Percentiles rank a stretch among this genome's conserved stretches.
phyloP scores from a whole-genome alignment of 148 eudicot genomes.

The Diospyros kaki region DNA sequence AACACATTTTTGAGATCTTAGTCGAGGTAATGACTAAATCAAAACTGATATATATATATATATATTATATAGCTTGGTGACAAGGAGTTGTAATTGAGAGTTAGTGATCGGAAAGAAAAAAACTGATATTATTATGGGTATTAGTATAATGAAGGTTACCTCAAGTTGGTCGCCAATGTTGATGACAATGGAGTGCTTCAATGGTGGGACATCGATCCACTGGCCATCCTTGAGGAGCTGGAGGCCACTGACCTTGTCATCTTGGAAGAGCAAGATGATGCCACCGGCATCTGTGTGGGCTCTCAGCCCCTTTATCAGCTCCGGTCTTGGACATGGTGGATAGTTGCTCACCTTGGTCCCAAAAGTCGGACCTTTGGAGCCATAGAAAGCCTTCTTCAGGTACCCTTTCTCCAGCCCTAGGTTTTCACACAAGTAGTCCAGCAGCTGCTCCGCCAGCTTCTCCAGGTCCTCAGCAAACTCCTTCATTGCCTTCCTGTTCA shows the following conservation, averaged over 20 bases:
- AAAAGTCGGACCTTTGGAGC: constrained; percentile 76
- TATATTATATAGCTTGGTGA: too few relatives aligned
- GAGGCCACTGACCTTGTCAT: constrained; percentile 79
- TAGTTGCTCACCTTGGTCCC: constrained; percentile 95
- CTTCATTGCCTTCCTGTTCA: constrained; percentile 65
- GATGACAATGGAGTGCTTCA: constrained; percentile 82
- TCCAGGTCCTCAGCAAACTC: constrained; percentile 71
- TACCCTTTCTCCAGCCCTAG: constrained; percentile 84
- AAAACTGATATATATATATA: too few relatives aligned
- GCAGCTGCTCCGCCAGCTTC: constrained; percentile 56
- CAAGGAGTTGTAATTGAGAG: too few relatives aligned
- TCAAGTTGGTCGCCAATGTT: constrained; percentile 93
- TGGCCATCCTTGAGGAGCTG: constrained; percentile 81
- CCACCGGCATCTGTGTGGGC: constrained; percentile 99
- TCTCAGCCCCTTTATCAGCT: constrained; percentile 82
- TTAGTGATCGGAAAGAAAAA: too few relatives aligned
- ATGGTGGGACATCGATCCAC: constrained; percentile 92
- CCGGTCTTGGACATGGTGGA: constrained; percentile 89
- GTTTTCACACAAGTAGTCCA: constrained; percentile 85
- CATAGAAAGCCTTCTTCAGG: constrained; percentile 67
- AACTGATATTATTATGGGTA: neutral
- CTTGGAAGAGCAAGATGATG: constrained; percentile 80
- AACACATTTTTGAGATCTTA: too few relatives aligned
- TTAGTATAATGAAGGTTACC: constrained; percentile 29
- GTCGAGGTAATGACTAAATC: too few relatives aligned